These are phyloP conservation scores for Aspergillus incahuasiensis DNA, from an alignment of 495 filamentous ascomycete genomes.

Conservation along the genomic window DNA sequence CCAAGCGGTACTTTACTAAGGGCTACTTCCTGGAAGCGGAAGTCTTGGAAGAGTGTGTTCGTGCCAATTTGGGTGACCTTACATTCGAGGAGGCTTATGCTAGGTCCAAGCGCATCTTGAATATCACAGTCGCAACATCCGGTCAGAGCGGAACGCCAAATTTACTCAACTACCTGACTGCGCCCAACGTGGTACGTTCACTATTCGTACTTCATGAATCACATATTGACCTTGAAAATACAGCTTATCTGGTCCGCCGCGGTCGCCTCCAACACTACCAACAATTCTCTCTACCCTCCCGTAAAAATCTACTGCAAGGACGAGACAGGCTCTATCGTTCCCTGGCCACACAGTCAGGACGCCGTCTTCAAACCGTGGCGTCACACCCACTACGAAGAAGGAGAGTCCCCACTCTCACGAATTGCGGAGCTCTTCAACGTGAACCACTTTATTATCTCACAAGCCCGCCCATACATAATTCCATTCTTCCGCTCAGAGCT, in stretches of 20 bases:
- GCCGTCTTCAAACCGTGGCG: slow-evolving; percentile 66
- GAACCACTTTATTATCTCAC: slow-evolving; percentile 95
- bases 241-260: slow-evolving; percentile 91
- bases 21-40: slow-evolving; percentile 82
- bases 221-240: background rate
- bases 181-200: slow-evolving; percentile 80
- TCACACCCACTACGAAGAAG: slow-evolving; percentile 63
- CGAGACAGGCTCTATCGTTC: slow-evolving; percentile 67
- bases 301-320: slow-evolving; percentile 80
- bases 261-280: slow-evolving; percentile 82
- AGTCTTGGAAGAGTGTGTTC: slow-evolving; percentile 79
- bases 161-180: slow-evolving; percentile 87
- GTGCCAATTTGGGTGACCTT: slow-evolving; percentile 79
- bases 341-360: slow-evolving; percentile 68
- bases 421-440: slow-evolving; percentile 94
- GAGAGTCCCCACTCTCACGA: slow-evolving; percentile 74
- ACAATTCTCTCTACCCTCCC: slow-evolving; percentile 59
- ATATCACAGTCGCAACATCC: slow-evolving; percentile 81
- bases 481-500: slow-evolving; percentile 81
- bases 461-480: slow-evolving; percentile 90
- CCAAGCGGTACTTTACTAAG: slow-evolving; percentile 61
- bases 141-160: slow-evolving; percentile 74
- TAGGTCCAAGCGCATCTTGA: slow-evolving; percentile 79
- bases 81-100: slow-evolving; percentile 94
- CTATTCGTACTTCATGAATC: background rate